A percentile compares a stretch with the other conserved stretches of the same genome.
Conservation (phyloP, 2,329 filamentous ascomycete species). For the Waltergamsia citrina region DNA sequence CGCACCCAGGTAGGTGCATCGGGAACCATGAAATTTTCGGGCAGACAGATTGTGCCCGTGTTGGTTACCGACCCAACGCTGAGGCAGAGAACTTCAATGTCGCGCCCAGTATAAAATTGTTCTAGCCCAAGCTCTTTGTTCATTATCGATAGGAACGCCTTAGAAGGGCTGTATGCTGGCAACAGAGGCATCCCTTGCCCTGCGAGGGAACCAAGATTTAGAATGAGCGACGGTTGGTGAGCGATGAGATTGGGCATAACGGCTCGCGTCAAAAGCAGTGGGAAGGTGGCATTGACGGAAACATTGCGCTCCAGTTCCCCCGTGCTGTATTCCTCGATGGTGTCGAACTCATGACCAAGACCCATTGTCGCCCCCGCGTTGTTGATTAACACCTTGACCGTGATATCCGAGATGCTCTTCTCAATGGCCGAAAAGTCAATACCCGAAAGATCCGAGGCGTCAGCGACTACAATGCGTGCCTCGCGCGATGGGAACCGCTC, state of each 20-base stretch:
- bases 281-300: not conserved
- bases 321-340: not conserved
- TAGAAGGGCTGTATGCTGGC: not conserved
- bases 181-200: not conserved
- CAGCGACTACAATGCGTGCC: not conserved
- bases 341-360: not conserved
- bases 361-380: constrained; percentile 8
- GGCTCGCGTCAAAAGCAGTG: not conserved
- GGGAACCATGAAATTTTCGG: not conserved
- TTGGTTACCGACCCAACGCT: not conserved
- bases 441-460: not conserved
- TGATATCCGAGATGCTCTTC: constrained; percentile 6
- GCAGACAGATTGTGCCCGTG: not conserved
- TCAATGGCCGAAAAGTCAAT: not conserved
- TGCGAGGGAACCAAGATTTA: not conserved
- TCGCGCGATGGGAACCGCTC: not conserved
- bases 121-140: not conserved
- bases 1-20: not conserved
- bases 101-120: not conserved
- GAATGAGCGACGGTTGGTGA: not conserved
- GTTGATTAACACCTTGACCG: constrained; percentile 11
- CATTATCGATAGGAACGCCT: not conserved
- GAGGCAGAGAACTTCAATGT: not conserved
- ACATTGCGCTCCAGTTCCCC: not conserved
- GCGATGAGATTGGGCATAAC: not conserved